Evolutionary conservation across 23 red algal species (phyloP).

Genomic region (Pyropia yezoensis): DNA sequence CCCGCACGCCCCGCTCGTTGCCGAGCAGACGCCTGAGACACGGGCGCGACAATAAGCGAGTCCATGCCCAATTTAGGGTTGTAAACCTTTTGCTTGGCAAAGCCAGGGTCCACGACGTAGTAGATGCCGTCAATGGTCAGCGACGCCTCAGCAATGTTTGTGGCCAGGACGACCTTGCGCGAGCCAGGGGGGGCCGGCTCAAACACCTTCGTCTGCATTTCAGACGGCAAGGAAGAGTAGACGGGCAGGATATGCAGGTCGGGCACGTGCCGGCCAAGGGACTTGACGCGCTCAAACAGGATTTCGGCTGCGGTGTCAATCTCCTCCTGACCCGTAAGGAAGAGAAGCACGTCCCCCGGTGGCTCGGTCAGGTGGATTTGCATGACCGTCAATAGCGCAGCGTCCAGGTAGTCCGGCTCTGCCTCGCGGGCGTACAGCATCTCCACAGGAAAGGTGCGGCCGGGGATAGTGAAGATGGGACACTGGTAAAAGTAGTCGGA

Average conservation of each 20-base stretch:
- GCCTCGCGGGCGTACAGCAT: conserved; percentile 65
- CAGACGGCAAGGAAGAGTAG: conserved; percentile 80
- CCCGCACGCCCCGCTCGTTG: conserved; percentile 92
- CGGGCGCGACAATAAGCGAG: conserved; percentile 80
- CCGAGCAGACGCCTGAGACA: conserved; percentile 87
- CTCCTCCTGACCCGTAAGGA: conserved; percentile 96
- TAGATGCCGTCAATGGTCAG: conserved; percentile 97
- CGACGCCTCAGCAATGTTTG: conserved; percentile 96
- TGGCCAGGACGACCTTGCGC: conserved; percentile 86
- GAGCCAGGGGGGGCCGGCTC: conserved; percentile 62
- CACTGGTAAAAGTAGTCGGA: conserved; percentile 80
- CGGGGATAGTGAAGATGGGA: conserved; percentile 90
- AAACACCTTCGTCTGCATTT: conserved; percentile 91
- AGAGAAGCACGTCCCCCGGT: conserved; percentile 88
- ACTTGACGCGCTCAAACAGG: conserved; percentile 66
- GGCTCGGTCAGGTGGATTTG: conserved; percentile 77
- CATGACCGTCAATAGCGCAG: conserved; percentile 70
- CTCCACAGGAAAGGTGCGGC: conserved; percentile 86
- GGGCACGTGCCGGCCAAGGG: conserved; percentile 40
- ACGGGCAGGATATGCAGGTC: conserved; percentile 77
- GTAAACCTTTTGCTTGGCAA: conserved; percentile 96
- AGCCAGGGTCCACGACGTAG: conserved; percentile 96
- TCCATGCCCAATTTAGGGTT: conserved; percentile 92
- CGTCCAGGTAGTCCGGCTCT: conserved; percentile 83
- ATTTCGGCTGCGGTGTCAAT: conserved; percentile 94